Evolutionary conservation across 352 stramenopile species (phyloP), one percentile per base, ranked within the genome.

Genomic region (Phytophthora syringae): DNA sequence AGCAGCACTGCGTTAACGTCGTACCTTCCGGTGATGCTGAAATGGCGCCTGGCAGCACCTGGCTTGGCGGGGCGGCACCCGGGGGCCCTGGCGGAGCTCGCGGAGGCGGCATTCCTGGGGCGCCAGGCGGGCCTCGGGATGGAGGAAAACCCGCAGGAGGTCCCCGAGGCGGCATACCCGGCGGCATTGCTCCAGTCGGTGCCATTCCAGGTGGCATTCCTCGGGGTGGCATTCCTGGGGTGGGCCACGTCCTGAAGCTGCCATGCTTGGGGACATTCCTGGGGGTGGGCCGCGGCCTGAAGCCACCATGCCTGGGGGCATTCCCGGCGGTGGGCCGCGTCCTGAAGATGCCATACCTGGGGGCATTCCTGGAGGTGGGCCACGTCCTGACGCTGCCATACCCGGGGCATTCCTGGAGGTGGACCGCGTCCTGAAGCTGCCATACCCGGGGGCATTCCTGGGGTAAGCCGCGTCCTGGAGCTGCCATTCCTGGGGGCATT

Each of bases 211-310:
- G 49, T 20, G 60, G 53, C 39, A 53, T 51, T 22, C 59, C 34
- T 21, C 68, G 67, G 34, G 74, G 72, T n/a, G 58, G 27, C 27
- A 32, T 32, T 32, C 60, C 42, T 67, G 59, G 4, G 43, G 52
- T 16, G 52, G 52, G 12, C 52, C 55, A 36, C 64, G 50, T n/a
- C n/a, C n/a, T n/a, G n/a, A n/a, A n/a, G n/a, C n/a, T n/a, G n/a
- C n/a, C n/a, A n/a, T n/a, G n/a, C n/a, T n/a, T 3, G 60, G 64
- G 36, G 52, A 55, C 37, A 75, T 66, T 50, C 71, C 52, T 34
- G 71, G 67, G 28, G 66, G 52, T 51, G 67, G 28, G 5, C 68
- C 68, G n/a, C n/a, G n/a, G n/a, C n/a, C n/a, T n/a, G n/a, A n/a
- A n/a, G n/a, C n/a, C n/a, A n/a, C n/a, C n/a, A n/a, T 52, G 5